These are phyloP conservation scores for Aspergillus hortae DNA, from an alignment of 2,329 filamentous ascomycete genomes.

Conservation along the genomic window DNA sequence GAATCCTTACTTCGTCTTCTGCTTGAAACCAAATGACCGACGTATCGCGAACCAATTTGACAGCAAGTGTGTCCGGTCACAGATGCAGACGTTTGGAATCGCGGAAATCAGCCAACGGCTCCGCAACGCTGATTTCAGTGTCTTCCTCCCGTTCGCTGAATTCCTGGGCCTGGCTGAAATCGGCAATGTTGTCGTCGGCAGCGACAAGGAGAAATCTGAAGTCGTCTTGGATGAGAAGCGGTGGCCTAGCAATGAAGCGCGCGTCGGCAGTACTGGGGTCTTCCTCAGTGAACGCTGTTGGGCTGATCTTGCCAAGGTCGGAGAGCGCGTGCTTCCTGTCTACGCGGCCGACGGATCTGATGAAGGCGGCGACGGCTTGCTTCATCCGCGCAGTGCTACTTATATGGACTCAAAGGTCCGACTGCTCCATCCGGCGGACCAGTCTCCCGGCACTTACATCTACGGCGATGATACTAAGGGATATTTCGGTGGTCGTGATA, in stretches of 20 bases:
- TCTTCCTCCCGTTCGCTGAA: constrained; percentile 94
- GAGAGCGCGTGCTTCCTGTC: constrained; percentile 56
- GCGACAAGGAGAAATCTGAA: constrained; percentile 87
- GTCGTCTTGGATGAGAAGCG: constrained; percentile 86
- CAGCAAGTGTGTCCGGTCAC: constrained; percentile 93
- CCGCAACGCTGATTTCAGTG: constrained; percentile 87
- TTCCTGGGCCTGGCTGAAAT: constrained; percentile 85
- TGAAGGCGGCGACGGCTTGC: constrained; percentile 58
- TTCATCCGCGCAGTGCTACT: constrained; percentile 44
- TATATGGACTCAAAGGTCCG: constrained; percentile 53
- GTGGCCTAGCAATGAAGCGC: constrained; percentile 89
- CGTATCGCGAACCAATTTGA: constrained; percentile 98
- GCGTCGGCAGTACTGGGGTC: constrained; percentile 85
- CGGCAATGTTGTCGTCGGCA: constrained; percentile 82
- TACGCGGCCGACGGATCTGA: constrained; percentile 58
- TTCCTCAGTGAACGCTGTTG: constrained; percentile 96
- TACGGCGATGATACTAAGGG: constrained; percentile 69
- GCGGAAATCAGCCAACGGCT: constrained; percentile 94
- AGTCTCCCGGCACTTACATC: constrained; percentile 57
- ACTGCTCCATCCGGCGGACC: constrained; percentile 47
- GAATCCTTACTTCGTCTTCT: constrained; percentile 96
- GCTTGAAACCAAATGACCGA: constrained; percentile 93
- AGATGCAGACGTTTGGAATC: constrained; percentile 93
- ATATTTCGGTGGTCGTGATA: constrained; percentile 77
- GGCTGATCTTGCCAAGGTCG: constrained; percentile 79